Evolutionary conservation across 495 filamentous ascomycete species (phyloP).

Genomic region (Penicillium antarcticum): DNA sequence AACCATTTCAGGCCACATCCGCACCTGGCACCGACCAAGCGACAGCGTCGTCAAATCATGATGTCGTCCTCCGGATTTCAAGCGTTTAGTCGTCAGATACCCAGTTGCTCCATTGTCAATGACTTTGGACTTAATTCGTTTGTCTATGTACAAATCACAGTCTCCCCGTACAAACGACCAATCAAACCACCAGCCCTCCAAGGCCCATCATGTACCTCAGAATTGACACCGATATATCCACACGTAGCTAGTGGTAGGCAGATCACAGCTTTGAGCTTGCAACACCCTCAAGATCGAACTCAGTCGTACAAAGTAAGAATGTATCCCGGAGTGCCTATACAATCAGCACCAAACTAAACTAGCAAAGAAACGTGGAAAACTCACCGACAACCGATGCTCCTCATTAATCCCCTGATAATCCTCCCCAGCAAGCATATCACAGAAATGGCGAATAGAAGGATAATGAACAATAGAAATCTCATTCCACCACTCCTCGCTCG

Average conservation of each 20-base stretch:
- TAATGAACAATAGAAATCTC: slow-evolving; percentile 66
- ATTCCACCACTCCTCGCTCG: slow-evolving; percentile 45
- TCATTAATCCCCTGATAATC: slow-evolving; percentile 65
- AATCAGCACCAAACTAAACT: background rate
- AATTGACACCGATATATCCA: background rate
- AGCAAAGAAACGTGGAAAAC: slow-evolving; percentile 3
- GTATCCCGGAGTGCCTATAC: slow-evolving; percentile 55
- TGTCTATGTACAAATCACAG: background rate
- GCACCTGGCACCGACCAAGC: slow-evolving; percentile 79
- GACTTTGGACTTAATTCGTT: background rate
- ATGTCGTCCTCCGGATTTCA: background rate
- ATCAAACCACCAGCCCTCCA: no score
- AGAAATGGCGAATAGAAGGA: slow-evolving; percentile 60
- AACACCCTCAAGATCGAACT: slow-evolving; percentile 43
- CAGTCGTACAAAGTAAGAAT: slow-evolving; percentile 59
- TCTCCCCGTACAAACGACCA: no score
- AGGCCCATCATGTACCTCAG: no score
- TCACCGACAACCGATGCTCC: slow-evolving; percentile 48
- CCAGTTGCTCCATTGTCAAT: slow-evolving; percentile 10
- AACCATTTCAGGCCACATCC: slow-evolving; percentile 66
- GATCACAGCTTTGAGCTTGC: slow-evolving; percentile 23
- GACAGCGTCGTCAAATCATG: slow-evolving; percentile 43
- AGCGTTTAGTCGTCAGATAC: slow-evolving; percentile 15
- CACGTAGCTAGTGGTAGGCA: background rate
- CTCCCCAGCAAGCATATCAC: slow-evolving; percentile 58